Conservation (phyloP, 2,329 filamentous ascomycete species). For the Epichloe scottii region DNA sequence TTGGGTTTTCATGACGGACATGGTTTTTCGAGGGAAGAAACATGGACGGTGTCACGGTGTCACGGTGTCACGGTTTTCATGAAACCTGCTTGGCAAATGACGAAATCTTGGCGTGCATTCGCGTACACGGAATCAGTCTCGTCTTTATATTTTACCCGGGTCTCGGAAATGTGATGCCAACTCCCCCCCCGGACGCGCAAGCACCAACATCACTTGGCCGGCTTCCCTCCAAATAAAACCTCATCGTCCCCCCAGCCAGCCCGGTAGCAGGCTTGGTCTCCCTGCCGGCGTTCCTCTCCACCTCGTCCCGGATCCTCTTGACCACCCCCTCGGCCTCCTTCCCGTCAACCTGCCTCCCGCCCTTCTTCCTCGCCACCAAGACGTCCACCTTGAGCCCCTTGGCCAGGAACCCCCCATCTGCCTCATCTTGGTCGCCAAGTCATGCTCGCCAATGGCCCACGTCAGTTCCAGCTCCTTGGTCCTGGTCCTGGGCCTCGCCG, state of each 20-base stretch:
- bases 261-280: constrained; percentile 35
- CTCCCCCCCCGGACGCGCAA: not conserved
- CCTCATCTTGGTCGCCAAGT: constrained; percentile 59
- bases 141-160: no score
- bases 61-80: no score
- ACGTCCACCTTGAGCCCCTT: constrained; percentile 70
- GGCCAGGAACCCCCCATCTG: constrained; percentile 55
- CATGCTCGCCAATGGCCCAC: constrained; percentile 71
- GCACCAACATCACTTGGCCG: not conserved
- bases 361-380: constrained; percentile 53
- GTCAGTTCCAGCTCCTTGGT: constrained; percentile 77
- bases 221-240: constrained; percentile 28
- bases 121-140: no score
- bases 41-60: no score
- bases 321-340: constrained; percentile 52
- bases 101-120: no score
- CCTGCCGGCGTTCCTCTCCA: constrained; percentile 24
- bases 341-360: constrained; percentile 41
- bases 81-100: no score
- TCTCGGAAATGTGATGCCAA: not conserved
- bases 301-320: constrained; percentile 21
- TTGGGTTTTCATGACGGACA: not conserved
- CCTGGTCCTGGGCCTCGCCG: constrained; percentile 35
- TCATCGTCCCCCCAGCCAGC: constrained; percentile 28
- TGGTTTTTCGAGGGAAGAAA: no score